These are phyloP conservation scores for Trichothecium roseum DNA, from an alignment of 2,329 filamentous ascomycete genomes.

Conservation along the genomic window DNA sequence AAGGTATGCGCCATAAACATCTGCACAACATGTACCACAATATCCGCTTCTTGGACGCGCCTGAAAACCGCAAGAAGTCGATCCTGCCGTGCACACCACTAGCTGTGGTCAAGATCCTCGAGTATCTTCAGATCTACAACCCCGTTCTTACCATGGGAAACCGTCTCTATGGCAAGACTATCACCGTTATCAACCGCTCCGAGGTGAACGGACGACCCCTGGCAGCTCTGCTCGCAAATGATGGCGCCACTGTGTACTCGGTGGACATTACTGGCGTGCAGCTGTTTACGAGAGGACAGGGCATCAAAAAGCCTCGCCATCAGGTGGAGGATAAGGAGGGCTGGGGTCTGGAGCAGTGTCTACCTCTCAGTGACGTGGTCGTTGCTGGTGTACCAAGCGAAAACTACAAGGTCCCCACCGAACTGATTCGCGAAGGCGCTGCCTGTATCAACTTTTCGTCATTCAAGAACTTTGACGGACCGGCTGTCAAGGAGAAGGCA, in stretches of 20 bases:
- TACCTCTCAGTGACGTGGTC: conserved; percentile 85
- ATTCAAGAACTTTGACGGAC: conserved; percentile 80
- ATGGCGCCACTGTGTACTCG: conserved; percentile 90
- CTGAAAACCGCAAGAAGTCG: conserved; percentile 70
- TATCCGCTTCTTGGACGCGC: conserved; percentile 80
- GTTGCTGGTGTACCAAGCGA: conserved; percentile 87
- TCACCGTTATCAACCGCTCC: conserved; percentile 92
- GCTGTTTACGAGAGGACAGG: conserved; percentile 80
- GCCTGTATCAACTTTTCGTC: conserved; percentile 99
- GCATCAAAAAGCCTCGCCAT: conserved; percentile 76
- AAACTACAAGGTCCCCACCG: conserved; percentile 78
- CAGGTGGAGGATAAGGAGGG: conserved; percentile 76
- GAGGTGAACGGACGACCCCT: conserved; percentile 93
- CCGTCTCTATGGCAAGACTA: conserved; percentile 82
- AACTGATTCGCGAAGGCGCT: conserved; percentile 75
- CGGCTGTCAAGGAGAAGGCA: conserved; percentile 86
- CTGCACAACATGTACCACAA: conserved; percentile 99
- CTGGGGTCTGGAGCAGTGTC: conserved; percentile 68
- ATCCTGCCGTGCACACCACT: conserved; percentile 93
- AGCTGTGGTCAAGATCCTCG: conserved; percentile 92
- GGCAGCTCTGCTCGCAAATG: conserved; percentile 87
- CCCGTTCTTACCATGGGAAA: conserved; percentile 87
- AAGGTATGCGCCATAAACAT: conserved; percentile 86
- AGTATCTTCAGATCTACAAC: conserved; percentile 95
- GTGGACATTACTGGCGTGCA: conserved; percentile 89